Base-by-base conservation (phyloP, 2,329 filamentous ascomycete species). In the Diaporthe humulicola region DNA sequence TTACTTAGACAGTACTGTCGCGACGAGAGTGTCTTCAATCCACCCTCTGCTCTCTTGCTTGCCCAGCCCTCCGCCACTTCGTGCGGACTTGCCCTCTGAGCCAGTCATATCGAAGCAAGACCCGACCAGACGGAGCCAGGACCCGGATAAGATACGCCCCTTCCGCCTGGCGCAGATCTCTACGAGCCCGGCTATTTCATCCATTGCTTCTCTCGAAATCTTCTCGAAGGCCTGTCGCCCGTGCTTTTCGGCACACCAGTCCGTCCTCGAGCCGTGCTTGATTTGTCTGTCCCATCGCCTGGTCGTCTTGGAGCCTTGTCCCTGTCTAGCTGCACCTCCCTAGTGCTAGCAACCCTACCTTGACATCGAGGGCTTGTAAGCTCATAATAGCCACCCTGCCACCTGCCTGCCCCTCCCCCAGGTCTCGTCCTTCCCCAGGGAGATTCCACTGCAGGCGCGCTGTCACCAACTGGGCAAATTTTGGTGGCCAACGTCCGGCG, bases 311-410 rank as follows among this genome's bases (percentile, higher is more conserved):
- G 73, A 74, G 75, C 73, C 75, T 76, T 74, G 73, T 76, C 70
- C 75, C 70, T 76, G 67, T 60, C 57, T 67, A 72, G 58, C 73
- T 70, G 69, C 58, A 28, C 36, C 36, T 38, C 72, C 40, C 40
- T 61, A 57, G 72, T 76, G 69, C 61, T 56, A 71, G 69, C 72
- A 74, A 70, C 74, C 74, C 74, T 76, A 56, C 74, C 74, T 76
- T 52, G 30, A 52, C 61, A 58, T 45, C 73, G 60, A 58, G 30
- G 48, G 61, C 66, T 60, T 66, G 33, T 54, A 58, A 48, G 57
- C 67, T 72, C 67, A 74, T 76, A 74, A 75, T 54, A 73, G 45
- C 60, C 75, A 70, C 56, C 56, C 45, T n/a, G 22, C 45, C 45
- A 50, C 45, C 48, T 25, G 48, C n/a, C 60, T 74, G 75, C 75